Base-by-base conservation (phyloP, 2,329 filamentous ascomycete genomes). In the Trichoderma afroharzianum region DNA sequence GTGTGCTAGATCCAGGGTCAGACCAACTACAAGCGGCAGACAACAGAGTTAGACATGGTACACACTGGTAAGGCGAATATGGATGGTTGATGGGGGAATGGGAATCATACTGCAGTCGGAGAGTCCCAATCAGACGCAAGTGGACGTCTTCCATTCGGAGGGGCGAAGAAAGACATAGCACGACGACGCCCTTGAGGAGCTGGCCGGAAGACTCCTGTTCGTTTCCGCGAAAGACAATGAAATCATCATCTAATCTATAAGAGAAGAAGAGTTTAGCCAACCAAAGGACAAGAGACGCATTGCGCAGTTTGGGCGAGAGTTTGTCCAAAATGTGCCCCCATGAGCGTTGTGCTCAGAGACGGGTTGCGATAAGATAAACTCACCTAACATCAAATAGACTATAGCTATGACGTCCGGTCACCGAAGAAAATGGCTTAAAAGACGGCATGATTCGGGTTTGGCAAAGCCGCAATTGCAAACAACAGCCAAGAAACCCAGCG, bases 141-240 rank as follows among this genome's bases (percentile, higher is more conserved):
- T 91, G 89, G 59, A 95, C 85, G 79, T 93, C 90, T 77, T 94
- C 92, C 39, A 94, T 88, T 71, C 88, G 90, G 72, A 95, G 82
- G 0, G 90, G 84, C 53, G 91, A 85, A 26, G 89, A 88, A 43
- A 95, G 84, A 77, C 92, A 95, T 43, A 95, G 84, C 43, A 95
- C 91, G 36, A 95, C 82, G 28, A 88, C 88, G 61, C 93, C 93
- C 77, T 91, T 92, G 75, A 96, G 82, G 68, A 93, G 82, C 76
- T 93, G 92, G 73, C 91, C 93, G 57, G 92, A 88, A 61, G 93
- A 92, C 78, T 95, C 93, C 79, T 92, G 86, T 71, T 93, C 90
- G 75, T 84, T 87, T 72, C 93, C 93, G 68, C 93, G 90, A 74
- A 96, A 91, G 33, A 95, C 90, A 72, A 95, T 88, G 71, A 95